Evolutionary conservation across 306 rosid genomes (phyloP).

Genomic region (Mucuna pruriens): DNA sequence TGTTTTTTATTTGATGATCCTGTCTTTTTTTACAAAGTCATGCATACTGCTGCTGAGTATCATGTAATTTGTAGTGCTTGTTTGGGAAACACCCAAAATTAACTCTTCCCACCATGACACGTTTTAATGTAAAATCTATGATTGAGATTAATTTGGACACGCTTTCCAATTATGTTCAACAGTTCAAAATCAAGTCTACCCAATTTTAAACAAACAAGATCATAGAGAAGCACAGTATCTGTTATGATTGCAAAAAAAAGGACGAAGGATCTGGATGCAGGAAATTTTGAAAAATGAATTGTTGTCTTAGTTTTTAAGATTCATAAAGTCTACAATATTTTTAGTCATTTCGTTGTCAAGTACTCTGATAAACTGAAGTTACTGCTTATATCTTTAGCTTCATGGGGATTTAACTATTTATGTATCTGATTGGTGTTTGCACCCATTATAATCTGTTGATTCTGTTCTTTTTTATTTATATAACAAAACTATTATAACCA

Average conservation of each 20-base stretch:
- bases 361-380: constrained; percentile 7
- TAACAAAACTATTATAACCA: constrained; percentile 6
- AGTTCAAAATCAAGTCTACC: background rate
- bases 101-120: background rate
- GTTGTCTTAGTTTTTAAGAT: background rate
- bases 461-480: background rate
- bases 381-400: constrained; percentile 16
- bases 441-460: background rate
- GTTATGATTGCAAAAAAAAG: background rate
- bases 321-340: background rate
- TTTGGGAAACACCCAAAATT: background rate
- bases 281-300: background rate
- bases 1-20: background rate
- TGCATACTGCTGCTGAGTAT: background rate
- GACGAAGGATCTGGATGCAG: background rate
- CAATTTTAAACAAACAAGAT: background rate
- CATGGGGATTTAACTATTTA: constrained; percentile 1
- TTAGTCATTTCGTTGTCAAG: constrained; percentile 4
- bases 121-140: background rate
- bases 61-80: background rate
- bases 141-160: background rate
- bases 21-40: background rate
- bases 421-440: background rate
- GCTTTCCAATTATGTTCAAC: background rate
- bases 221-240: background rate